Evolutionary conservation across 2,329 filamentous ascomycete species (phyloP).

Genomic region (Monosporascus ibericus): DNA sequence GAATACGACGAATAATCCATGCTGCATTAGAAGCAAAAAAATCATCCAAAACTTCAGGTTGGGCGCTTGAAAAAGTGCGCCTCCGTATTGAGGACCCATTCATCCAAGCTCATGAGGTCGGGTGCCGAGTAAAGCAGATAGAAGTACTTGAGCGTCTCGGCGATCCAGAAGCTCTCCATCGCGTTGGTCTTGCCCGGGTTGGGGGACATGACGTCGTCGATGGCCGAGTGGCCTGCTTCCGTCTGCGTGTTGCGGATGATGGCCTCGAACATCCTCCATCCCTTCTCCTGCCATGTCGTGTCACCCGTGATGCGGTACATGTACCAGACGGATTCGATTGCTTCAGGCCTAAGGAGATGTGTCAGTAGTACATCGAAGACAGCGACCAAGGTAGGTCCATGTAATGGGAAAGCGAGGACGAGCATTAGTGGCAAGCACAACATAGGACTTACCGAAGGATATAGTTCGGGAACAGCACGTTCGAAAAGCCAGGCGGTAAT

Average conservation of each 20-base stretch:
- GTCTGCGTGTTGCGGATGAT: slow-evolving; percentile 63
- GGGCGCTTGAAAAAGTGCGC: slow-evolving; percentile 27
- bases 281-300: slow-evolving; percentile 66
- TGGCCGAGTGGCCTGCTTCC: slow-evolving; percentile 62
- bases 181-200: slow-evolving; percentile 44
- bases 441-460: slow-evolving; percentile 50
- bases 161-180: slow-evolving; percentile 89
- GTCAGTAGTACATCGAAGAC: slow-evolving; percentile 14
- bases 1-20: too few relatives aligned
- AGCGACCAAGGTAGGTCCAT: background rate
- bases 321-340: slow-evolving; percentile 83
- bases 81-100: slow-evolving; percentile 53
- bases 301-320: slow-evolving; percentile 88
- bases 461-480: slow-evolving; percentile 43
- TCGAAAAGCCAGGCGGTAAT: slow-evolving; percentile 46
- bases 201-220: slow-evolving; percentile 52
- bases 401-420: too few relatives aligned
- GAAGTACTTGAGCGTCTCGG: slow-evolving; percentile 90
- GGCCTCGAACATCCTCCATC: slow-evolving; percentile 78
- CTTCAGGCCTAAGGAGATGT: slow-evolving; percentile 57
- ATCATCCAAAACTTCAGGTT: slow-evolving; percentile 3
- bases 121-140: slow-evolving; percentile 72
- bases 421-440: too few relatives aligned
- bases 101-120: slow-evolving; percentile 55
- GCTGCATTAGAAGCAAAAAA: too few relatives aligned